Percentiles rank a stretch among this genome's conserved stretches.
Evolutionary conservation across 371 early-diverging fungal species (phyloP).

Genomic region (Circinella minor): DNA sequence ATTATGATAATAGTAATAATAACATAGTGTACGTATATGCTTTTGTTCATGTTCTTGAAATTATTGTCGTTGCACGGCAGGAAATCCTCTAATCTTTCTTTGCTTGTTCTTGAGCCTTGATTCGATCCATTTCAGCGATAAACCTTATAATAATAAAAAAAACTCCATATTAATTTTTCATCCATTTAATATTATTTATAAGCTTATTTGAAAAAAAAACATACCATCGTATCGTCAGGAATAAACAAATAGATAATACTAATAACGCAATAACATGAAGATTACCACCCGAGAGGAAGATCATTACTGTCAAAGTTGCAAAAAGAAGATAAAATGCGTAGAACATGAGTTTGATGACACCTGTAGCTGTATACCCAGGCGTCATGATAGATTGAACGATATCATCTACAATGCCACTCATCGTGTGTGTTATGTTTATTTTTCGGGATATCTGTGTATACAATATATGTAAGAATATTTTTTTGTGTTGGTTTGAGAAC

Average conservation of each 20-base stretch:
- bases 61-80: no score
- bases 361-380: constrained; percentile 60
- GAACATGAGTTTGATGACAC: constrained; percentile 60
- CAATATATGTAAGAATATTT: neutral
- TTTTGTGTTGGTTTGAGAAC: neutral
- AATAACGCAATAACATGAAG: constrained; percentile 59
- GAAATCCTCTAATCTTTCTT: constrained; percentile 6
- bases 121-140: constrained; percentile 27
- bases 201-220: neutral
- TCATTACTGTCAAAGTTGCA: constrained; percentile 45
- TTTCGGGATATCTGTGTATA: no score
- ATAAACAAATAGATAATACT: constrained; percentile 54
- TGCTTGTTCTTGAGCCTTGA: constrained; percentile 12
- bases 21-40: no score
- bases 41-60: no score
- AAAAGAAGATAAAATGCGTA: constrained; percentile 63
- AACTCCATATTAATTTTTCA: neutral
- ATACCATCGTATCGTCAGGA: constrained; percentile 62
- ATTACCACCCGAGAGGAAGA: constrained; percentile 53
- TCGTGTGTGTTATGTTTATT: neutral
- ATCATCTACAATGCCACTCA: constrained; percentile 36
- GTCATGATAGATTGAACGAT: constrained; percentile 60
- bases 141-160: constrained; percentile 17
- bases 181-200: neutral
- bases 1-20: neutral